Percentiles rank a stretch among this genome's conserved stretches.
Conservation (phyloP, 2,329 filamentous ascomycete genomes). For the Ophiostoma sp. region DNA sequence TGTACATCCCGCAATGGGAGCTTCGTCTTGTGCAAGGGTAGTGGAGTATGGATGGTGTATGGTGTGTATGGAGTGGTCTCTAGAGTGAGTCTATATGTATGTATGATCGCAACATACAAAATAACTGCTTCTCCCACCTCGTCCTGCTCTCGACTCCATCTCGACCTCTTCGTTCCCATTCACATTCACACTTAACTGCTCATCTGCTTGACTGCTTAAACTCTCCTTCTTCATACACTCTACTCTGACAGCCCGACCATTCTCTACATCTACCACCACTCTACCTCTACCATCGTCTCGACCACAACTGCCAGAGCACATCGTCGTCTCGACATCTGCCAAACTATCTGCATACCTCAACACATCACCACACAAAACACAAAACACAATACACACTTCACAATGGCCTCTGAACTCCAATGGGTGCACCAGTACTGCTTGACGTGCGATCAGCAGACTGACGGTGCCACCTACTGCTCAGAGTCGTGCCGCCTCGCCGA, state of each 20-base stretch:
- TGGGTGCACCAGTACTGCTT: constrained; percentile 94
- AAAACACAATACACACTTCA: constrained; percentile 13
- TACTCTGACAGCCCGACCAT: not conserved
- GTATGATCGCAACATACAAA: constrained; percentile 27
- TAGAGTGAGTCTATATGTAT: not conserved
- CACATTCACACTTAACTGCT: not conserved
- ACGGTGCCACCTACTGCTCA: constrained; percentile 80
- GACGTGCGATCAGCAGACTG: constrained; percentile 83
- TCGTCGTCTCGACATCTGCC: constrained; percentile 5
- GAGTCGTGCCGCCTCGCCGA: constrained; percentile 86
- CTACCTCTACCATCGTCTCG: not conserved
- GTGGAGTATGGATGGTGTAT: not conserved
- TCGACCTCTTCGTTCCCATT: constrained; percentile 2
- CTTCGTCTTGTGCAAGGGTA: constrained; percentile 16
- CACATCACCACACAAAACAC: not conserved
- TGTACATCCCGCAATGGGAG: constrained; percentile 12
- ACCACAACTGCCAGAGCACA: not conserved
- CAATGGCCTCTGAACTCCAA: constrained; percentile 49
- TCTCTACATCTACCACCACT: not conserved
- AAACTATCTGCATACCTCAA: not conserved
- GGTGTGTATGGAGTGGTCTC: constrained; percentile 1
- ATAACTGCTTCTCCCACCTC: constrained; percentile 27
- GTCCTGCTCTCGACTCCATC: constrained; percentile 12
- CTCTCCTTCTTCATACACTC: not conserved
- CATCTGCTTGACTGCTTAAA: not conserved